Conservation (phyloP, 23 red algal genomes). For the Cyanidium caldarium region DNA sequence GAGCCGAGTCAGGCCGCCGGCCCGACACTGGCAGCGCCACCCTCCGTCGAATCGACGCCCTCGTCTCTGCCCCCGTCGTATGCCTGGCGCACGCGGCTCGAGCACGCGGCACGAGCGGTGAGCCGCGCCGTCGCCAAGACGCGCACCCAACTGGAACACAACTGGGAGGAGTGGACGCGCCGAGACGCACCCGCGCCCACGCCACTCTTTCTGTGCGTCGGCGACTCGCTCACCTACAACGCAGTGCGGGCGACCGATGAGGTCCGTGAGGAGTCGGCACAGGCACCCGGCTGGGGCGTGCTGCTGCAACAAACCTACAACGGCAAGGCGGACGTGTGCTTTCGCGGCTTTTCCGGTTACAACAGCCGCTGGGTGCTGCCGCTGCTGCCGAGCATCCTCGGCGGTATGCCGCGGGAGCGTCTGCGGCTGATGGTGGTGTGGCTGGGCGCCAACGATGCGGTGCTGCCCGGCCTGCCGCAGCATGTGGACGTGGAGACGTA, state of each 20-base stretch:
- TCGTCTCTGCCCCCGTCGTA: no score
- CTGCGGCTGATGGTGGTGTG: conserved; percentile 15
- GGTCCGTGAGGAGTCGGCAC: background rate
- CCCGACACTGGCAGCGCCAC: no score
- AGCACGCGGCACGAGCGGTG: no score
- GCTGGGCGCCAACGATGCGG: conserved; percentile 20
- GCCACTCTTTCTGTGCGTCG: background rate
- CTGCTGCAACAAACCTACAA: background rate
- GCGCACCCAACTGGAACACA: no score
- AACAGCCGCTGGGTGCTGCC: conserved; percentile 25
- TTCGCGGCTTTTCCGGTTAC: conserved; percentile 19
- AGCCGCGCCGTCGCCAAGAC: no score
- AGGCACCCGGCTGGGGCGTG: background rate
- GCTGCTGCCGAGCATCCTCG: background rate
- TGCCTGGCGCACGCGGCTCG: no score
- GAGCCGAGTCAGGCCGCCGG: no score
- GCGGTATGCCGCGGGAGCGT: background rate
- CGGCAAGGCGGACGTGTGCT: conserved; percentile 2
- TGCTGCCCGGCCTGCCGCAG: background rate
- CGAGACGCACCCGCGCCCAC: no score
- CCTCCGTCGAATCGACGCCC: no score
- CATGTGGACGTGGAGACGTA: conserved; percentile 6
- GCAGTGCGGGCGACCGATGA: background rate
- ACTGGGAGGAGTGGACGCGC: no score
- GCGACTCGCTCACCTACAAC: background rate